phyloP scores from a whole-genome alignment of 768 basidiomycete species.

The Boletus patriciae region DNA sequence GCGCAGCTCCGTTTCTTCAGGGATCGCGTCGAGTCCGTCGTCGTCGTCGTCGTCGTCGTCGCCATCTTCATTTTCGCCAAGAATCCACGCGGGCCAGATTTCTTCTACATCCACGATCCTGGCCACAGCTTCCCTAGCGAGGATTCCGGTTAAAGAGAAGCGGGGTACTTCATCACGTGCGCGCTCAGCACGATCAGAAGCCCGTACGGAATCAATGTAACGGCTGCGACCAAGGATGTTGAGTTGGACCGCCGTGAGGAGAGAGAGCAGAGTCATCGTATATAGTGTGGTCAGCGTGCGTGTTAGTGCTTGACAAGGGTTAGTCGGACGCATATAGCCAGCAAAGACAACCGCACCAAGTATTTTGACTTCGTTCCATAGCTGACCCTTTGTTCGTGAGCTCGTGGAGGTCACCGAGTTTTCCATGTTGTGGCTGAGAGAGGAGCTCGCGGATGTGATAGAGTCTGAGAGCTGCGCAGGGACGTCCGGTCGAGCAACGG shows the following conservation, averaged over 20 bases:
- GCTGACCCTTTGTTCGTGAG: constrained; percentile 66
- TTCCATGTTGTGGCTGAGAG: constrained; percentile 26
- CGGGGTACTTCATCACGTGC: constrained; percentile 42
- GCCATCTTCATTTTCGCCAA: constrained; percentile 26
- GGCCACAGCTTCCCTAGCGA: constrained; percentile 26
- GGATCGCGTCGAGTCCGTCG: constrained; percentile 40
- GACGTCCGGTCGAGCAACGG: constrained; percentile 5
- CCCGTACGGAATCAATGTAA: constrained; percentile 69
- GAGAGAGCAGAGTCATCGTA: constrained; percentile 76
- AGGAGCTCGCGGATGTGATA: constrained; percentile 39
- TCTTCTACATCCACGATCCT: constrained; percentile 28
- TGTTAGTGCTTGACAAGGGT: constrained; percentile 65
- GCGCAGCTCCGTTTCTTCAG: constrained; percentile 70
- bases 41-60: constrained; percentile 29
- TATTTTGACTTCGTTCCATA: constrained; percentile 94
- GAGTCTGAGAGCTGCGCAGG: constrained; percentile 41
- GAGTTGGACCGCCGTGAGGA: constrained; percentile 87
- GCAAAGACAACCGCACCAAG: constrained; percentile 52
- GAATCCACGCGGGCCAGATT: constrained; percentile 24
- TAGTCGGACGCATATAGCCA: constrained; percentile 1
- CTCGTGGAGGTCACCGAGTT: constrained; percentile 12
- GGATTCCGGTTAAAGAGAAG: constrained; percentile 25
- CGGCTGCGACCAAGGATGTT: constrained; percentile 79
- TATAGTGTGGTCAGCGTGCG: constrained; percentile 85
- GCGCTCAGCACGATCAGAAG: constrained; percentile 60